Evolutionary conservation across 1,139 yeast species (phyloP).

Genomic region (Sugiyamaella japonica): DNA sequence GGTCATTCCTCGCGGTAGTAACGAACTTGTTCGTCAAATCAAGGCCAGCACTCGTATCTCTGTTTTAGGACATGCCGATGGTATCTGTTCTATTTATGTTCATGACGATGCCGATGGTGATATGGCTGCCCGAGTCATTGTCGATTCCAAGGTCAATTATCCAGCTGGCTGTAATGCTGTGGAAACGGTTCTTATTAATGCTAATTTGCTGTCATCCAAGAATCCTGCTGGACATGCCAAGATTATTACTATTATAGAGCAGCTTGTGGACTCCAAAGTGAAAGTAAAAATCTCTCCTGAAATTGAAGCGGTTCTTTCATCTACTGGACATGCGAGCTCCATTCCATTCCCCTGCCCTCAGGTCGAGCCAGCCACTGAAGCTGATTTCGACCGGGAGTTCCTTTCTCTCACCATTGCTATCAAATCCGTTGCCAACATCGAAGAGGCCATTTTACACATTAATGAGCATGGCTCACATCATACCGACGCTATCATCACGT

Average conservation of each 20-base stretch:
- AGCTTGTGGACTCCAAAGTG: slow-evolving; percentile 64
- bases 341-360: slow-evolving; percentile 36
- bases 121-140: slow-evolving; percentile 71
- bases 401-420: slow-evolving; percentile 81
- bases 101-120: slow-evolving; percentile 72
- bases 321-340: slow-evolving; percentile 24
- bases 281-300: slow-evolving; percentile 66
- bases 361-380: slow-evolving; percentile 50
- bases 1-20: slow-evolving; percentile 96
- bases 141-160: slow-evolving; percentile 92
- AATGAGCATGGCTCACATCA: slow-evolving; percentile 93
- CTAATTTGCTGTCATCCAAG: slow-evolving; percentile 44
- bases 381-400: slow-evolving; percentile 80
- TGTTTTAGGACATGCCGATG: slow-evolving; percentile 98
- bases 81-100: slow-evolving; percentile 85
- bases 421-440: slow-evolving; percentile 55
- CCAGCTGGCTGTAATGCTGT: slow-evolving; percentile 99
- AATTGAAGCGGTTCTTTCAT: slow-evolving; percentile 40
- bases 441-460: slow-evolving; percentile 78
- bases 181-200: slow-evolving; percentile 76
- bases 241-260: slow-evolving; percentile 45
- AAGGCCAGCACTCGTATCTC: slow-evolving; percentile 90
- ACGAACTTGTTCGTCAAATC: slow-evolving; percentile 81
- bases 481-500: slow-evolving; percentile 90
- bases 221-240: slow-evolving; percentile 42